Base-by-base conservation (phyloP, 2,329 filamentous ascomycete species). In the Bipolaris gigantea region DNA sequence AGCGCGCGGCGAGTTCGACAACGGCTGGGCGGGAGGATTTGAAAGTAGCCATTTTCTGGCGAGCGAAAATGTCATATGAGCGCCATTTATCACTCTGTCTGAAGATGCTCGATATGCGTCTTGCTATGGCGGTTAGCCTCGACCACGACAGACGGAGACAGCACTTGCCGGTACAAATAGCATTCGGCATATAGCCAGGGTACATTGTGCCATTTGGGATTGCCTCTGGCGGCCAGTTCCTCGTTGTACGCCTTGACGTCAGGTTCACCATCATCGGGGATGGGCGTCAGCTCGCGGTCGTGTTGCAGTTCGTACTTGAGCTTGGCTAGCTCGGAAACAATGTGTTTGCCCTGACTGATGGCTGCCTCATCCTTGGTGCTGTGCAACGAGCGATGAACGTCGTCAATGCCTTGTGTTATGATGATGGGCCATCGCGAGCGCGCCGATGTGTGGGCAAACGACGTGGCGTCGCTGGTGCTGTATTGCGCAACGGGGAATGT, bases 291-390 rank as follows among this genome's bases (percentile, higher is more conserved):
- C 59, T 84, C 79, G 39, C 92, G 85, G 74, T 97, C 87, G 72
- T 99, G 94, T 73, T 96, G 90, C 40, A 97, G 79, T 77, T 97
- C 93, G 76, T 97, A 97, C 77, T 99, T 99, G 66, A 99, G 81
- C 61, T 82, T 84, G 5, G 88, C 88, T 11, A 99, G 81, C 62
- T 89, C 83, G 70, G 89, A 85, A 38, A 96, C 83, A 56, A 99
- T 92, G 65, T 79, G 81, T 80, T 97, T 97, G 67, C 94, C 94
- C 74, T 97, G 94, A 21, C 83, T 83, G 32, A 81, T 76, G 70
- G 88, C 89, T 55, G 85, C 81, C 9, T 85, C 75, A 47, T 90
- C 85, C 33, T 83, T 79, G 48, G 80, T 79, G 53, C 80, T 76
- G 32, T 80, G 79, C 4, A 88, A 83, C 7, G 89, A 82, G 48